Percentiles rank a stretch among this genome's conserved stretches.
Evolutionary conservation across 495 filamentous ascomycete species (phyloP).

Genomic region (Immersiella caudata): DNA sequence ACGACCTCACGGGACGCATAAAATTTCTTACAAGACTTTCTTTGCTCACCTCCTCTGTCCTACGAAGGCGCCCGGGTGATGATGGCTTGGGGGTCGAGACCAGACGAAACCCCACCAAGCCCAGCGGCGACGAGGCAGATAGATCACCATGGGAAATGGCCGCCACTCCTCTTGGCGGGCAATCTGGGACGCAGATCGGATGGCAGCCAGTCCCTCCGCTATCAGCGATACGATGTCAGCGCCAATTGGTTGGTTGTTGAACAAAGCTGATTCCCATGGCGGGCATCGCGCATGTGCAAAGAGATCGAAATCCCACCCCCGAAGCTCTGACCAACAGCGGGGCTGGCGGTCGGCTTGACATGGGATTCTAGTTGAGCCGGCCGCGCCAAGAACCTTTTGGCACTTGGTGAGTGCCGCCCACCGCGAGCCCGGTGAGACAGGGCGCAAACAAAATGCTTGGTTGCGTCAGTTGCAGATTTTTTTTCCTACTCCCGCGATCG

Average conservation of each 20-base stretch:
- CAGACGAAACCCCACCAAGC: not conserved
- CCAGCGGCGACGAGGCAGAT: conserved; percentile 1
- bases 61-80: not conserved
- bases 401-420: conserved; percentile 10
- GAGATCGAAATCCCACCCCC: conserved; percentile 17
- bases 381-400: conserved; percentile 6
- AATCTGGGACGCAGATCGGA: not conserved
- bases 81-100: not conserved
- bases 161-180: not conserved
- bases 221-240: not conserved
- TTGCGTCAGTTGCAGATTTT: conserved; percentile 1
- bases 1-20: not conserved
- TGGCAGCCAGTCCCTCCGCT: not conserved
- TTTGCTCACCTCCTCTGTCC: not conserved
- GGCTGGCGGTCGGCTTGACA: conserved; percentile 6
- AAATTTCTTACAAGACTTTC: not conserved
- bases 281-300: conserved; percentile 19
- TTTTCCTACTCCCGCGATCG: conserved; percentile 17
- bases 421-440: conserved; percentile 1
- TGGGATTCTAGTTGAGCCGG: conserved; percentile 7
- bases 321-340: conserved; percentile 17
- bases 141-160: conserved; percentile 1
- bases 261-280: conserved; percentile 14
- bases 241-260: conserved; percentile 11
- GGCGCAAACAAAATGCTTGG: not conserved